Percentiles rank a stretch among this genome's conserved stretches.
Evolutionary conservation across 116 monocot species (phyloP).

Genomic region (Trichopus zeylanicus): DNA sequence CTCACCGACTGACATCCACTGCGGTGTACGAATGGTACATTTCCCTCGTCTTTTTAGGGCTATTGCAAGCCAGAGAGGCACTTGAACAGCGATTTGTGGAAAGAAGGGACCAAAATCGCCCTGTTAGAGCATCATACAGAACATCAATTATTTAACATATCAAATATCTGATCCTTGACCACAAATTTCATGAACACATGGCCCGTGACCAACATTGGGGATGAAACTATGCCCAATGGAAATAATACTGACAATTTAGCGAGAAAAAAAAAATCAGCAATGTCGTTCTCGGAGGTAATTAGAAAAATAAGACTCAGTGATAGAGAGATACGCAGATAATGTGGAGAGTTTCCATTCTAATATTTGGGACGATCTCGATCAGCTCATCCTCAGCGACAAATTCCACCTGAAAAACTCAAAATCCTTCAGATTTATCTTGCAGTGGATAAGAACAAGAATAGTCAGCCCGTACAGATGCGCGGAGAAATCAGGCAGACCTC

Average conservation of each 20-base stretch:
- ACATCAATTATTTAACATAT: too few relatives aligned
- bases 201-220: too few relatives aligned
- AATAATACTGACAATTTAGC: too few relatives aligned
- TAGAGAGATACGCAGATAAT: conserved; percentile 58
- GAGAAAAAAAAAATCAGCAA: too few relatives aligned
- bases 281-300: too few relatives aligned
- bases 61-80: conserved; percentile 83
- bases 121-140: conserved; percentile 23
- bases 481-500: conserved; percentile 19
- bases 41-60: conserved; percentile 78
- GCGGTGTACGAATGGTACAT: conserved; percentile 55
- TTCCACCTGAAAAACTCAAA: conserved; percentile 50
- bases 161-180: too few relatives aligned
- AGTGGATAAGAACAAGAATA: too few relatives aligned
- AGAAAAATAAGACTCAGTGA: not conserved
- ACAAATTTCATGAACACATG: too few relatives aligned
- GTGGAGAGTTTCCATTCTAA: conserved; percentile 55
- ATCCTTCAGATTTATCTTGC: too few relatives aligned
- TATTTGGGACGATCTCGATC: conserved; percentile 62
- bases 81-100: conserved; percentile 57
- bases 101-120: conserved; percentile 80
- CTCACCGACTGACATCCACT: conserved; percentile 79
- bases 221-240: too few relatives aligned
- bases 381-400: conserved; percentile 78
- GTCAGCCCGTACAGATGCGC: too few relatives aligned